A percentile compares a stretch with the other conserved stretches of the same genome.
Evolutionary conservation across 768 basidiomycete genomes (phyloP).

Genomic region (Russula lepida): DNA sequence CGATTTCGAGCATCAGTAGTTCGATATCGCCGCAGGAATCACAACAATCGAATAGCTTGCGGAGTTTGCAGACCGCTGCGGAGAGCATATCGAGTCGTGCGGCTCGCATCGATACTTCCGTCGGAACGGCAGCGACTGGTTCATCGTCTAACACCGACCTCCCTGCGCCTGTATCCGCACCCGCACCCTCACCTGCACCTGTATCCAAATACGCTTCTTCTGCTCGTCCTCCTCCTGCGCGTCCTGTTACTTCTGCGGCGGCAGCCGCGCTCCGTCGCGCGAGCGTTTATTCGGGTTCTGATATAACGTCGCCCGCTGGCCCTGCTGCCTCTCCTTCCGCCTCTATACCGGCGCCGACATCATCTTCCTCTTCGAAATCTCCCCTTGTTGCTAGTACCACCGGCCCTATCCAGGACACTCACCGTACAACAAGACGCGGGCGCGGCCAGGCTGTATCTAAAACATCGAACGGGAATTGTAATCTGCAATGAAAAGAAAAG

Average conservation of each 20-base stretch:
- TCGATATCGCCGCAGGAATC: conserved; percentile 15
- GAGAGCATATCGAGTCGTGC: conserved; percentile 36
- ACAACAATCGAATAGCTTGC: conserved; percentile 44
- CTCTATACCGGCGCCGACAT: neutral
- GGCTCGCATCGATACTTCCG: neutral
- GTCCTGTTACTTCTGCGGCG: neutral
- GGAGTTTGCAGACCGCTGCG: conserved; percentile 46
- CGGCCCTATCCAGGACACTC: neutral
- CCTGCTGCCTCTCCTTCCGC: neutral
- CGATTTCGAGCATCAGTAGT: conserved; percentile 47
- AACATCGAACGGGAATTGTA: conserved; percentile 4
- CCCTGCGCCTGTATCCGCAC: neutral
- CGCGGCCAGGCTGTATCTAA: conserved; percentile 3
- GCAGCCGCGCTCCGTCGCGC: neutral
- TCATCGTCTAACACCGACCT: neutral
- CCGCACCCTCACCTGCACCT: neutral
- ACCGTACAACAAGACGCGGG: conserved; percentile 4
- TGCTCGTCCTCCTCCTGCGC: neutral
- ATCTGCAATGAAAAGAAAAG: conserved; percentile 3
- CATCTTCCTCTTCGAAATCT: neutral
- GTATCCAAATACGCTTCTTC: neutral
- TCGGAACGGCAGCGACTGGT: neutral
- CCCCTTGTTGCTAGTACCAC: neutral
- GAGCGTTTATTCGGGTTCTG: neutral
- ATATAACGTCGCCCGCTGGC: neutral